These are phyloP conservation scores for Aeschynomene evenia DNA, from an alignment of 306 rosid genomes.

Conservation along the genomic window DNA sequence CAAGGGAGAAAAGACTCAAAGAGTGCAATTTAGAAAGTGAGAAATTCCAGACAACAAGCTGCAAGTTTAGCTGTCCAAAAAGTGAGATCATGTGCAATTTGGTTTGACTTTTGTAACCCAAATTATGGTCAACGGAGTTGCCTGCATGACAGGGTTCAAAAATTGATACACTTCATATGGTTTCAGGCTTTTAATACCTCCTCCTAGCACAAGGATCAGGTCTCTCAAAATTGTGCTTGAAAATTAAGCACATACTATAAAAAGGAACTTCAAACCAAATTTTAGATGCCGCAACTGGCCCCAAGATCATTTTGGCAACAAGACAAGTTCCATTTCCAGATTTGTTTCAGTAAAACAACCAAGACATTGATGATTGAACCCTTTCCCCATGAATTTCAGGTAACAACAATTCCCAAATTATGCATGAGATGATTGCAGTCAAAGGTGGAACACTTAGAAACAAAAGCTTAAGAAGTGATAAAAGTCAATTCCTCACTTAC, in stretches of 20 bases:
- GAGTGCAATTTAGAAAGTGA: background rate
- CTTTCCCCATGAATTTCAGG: background rate
- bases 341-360: background rate
- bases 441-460: background rate
- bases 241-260: background rate
- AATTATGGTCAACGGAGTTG: background rate
- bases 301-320: background rate
- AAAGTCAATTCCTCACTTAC: background rate
- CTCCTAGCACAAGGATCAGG: background rate
- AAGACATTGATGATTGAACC: background rate
- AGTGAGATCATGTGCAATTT: background rate
- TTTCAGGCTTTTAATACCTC: background rate
- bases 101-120: background rate
- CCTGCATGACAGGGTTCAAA: background rate
- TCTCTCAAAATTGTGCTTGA: background rate
- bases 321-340: background rate
- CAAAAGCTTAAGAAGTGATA: background rate
- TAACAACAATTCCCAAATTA: background rate
- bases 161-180: background rate
- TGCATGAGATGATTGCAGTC: background rate
- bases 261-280: background rate
- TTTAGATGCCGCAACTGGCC: background rate
- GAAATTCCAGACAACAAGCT: background rate
- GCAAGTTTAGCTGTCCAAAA: background rate
- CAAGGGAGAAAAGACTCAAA: too few relatives aligned